Conservation (phyloP, 2,329 filamentous ascomycete genomes). For the Blumeria graminis region DNA sequence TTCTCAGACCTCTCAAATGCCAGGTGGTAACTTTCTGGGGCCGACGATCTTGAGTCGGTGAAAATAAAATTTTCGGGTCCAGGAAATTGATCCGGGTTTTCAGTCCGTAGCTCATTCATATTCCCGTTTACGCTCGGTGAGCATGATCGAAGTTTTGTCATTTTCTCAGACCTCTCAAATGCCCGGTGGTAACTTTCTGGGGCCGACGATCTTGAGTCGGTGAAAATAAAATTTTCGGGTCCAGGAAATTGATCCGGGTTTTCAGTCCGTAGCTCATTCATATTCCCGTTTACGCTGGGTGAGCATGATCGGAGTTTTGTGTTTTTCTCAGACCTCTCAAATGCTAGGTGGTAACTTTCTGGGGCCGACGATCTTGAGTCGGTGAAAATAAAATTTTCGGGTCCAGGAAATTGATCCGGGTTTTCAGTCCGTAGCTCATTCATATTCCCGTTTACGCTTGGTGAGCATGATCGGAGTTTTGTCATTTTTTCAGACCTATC, state of each 20-base stretch:
- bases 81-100: not conserved
- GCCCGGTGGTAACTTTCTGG: not conserved
- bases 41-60: not conserved
- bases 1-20: not conserved
- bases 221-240: not conserved
- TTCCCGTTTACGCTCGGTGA: no score
- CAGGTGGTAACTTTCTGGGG: not conserved
- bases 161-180: not conserved
- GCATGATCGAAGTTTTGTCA: not conserved
- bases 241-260: not conserved
- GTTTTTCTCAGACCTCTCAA: not conserved
- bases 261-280: not conserved
- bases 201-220: not conserved
- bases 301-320: not conserved
- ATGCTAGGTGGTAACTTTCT: not conserved
- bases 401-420: not conserved
- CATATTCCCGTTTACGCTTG: no score
- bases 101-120: not conserved
- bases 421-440: not conserved
- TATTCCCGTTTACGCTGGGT: no score
- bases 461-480: not conserved
- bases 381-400: not conserved
- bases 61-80: no score
- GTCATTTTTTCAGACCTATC: not conserved
- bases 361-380: not conserved